Evolutionary conservation across 176 grass and related monocot genomes (phyloP), one percentile per base, ranked within the genome.

Genomic region (Otatea glauca): DNA sequence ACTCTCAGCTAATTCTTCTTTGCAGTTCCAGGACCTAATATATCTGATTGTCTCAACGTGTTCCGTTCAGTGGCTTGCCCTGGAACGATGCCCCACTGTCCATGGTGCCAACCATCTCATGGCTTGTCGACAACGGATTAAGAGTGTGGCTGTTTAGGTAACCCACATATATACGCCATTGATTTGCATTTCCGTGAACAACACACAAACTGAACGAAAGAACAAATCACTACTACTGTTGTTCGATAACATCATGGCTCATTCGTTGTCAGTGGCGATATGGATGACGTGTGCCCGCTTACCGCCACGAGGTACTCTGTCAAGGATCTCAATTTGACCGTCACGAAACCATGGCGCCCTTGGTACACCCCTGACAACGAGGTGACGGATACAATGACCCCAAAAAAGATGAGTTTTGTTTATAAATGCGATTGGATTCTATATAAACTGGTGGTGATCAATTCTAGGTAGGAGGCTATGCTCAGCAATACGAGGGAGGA

Each of bases 301-400:
- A 92, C 90, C 0, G 85, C 79, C 3, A 95, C 83, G 8, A 87
- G 84, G 72, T 88, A 86, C 69, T 90, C 90, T 2, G 24, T 94
- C 37, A 77, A 90, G 47, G 62, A 77, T 37, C 78, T 92, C 21
- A 37, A 76, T 54, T 68, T 94, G 20, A 16, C 78, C 16, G 5
- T 90, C 53, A 85, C 70, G 15, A 70, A 41, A 25, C 60, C 84
- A 55, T 94, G 90, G 90, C 49, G 81, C 9, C 90, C 89, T 0
- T 94, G 92, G 92, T 81, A 89, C 81, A 86, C 51, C 3, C 68
- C 76, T 65, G 49, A 68, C 5, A 59, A 80, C 7, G 87, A 92
- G 87, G 90, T 89, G 77, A 65, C 4, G 53, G 2, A 62, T 51
- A 42, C 14, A 18, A 23, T 83, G 50, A 42, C 24, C 4, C 27